Conservation (phyloP, 345 rosid species). For the Aquilaria malaccensis region DNA sequence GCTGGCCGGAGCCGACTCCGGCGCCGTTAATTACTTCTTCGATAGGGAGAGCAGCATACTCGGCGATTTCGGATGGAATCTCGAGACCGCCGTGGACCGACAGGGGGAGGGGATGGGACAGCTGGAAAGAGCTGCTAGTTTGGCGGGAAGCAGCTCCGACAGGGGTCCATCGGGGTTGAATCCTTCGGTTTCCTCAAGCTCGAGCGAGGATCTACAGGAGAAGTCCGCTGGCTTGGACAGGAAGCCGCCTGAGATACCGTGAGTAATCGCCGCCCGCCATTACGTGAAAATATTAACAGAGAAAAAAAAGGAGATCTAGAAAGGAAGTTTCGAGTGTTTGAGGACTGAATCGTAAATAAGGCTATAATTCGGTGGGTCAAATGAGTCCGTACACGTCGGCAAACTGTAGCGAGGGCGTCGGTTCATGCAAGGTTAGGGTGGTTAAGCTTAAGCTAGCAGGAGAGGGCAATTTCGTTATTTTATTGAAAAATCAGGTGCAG, state of each 20-base stretch:
- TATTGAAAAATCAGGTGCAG: constrained; percentile 8
- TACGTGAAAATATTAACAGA: not conserved
- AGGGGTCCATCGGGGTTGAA: constrained; percentile 23
- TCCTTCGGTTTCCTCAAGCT: constrained; percentile 69
- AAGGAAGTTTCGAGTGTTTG: not conserved
- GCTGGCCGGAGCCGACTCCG: constrained; percentile 30
- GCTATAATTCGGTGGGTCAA: not conserved
- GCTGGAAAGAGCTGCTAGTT: constrained; percentile 16
- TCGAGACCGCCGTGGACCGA: constrained; percentile 6
- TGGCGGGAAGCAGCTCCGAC: constrained; percentile 16
- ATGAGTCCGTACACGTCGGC: constrained; percentile 32
- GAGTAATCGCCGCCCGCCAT: constrained; percentile 31
- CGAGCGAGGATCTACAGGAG: constrained; percentile 83
- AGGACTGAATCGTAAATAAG: constrained; percentile 38
- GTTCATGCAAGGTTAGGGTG: constrained; percentile 26
- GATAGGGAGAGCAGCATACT: constrained; percentile 42
- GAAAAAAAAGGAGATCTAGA: constrained; percentile 9
- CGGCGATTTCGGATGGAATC: constrained; percentile 65
- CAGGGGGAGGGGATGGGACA: constrained; percentile 12
- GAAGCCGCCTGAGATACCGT: constrained; percentile 80
- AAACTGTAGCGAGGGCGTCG: constrained; percentile 6
- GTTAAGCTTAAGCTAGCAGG: not conserved
- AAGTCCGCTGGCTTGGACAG: constrained; percentile 70
- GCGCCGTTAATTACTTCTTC: constrained; percentile 39
- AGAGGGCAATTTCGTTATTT: constrained; percentile 37